Evolutionary conservation across 768 basidiomycete genomes (phyloP), one percentile per base, ranked within the genome.

Genomic region (Xanthoconium purpureum): DNA sequence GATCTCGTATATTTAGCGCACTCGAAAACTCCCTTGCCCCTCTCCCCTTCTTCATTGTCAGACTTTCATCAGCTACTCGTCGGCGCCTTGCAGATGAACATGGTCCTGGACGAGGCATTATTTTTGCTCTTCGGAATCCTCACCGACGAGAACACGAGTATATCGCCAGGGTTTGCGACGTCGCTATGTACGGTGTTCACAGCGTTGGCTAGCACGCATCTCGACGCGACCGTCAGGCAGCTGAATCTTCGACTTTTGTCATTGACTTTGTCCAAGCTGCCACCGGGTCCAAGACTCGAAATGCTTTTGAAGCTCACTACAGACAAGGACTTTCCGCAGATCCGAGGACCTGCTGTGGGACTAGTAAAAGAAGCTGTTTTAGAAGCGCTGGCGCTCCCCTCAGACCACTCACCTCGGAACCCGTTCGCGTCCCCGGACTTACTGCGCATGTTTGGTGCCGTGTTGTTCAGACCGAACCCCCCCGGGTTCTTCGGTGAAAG

Each of bases 341-440:
- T 91, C 78, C 78, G 84, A 10, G 81, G 83, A 0, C 85, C 88
- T 1, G 80, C 85, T 0, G 76, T 91, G 0, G 84, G 85, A 0
- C 74, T 91, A 3, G 77, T 89, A 1, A 88, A 86, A 66, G 87
- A 91, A 49, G 80, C 82, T 2, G 71, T 85, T 1, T 67, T 91
- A 12, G 80, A 85, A 47, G 80, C 77, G 0, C 68, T 80, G 2
- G 58, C 80, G 10, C 60, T 72, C 12, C 63, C 67, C 7, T 17
- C 59, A 5, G 42, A 50, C 29, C 50, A 39, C 3, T 58, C 58
- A 42, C 39, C 55, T 35, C 62, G 69, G 29, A 78, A 77, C 38
- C 59, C 80, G 1, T 87, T 91, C 53, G 77, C 78, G 0, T 83
- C 85, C 2, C 76, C 81, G 0, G 57, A 76, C 24, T 77, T 91